A percentile compares a stretch with the other conserved stretches of the same genome.
Conservation (phyloP, 192 early-diverging fungal genomes). For the Kappamyces sp. region DNA sequence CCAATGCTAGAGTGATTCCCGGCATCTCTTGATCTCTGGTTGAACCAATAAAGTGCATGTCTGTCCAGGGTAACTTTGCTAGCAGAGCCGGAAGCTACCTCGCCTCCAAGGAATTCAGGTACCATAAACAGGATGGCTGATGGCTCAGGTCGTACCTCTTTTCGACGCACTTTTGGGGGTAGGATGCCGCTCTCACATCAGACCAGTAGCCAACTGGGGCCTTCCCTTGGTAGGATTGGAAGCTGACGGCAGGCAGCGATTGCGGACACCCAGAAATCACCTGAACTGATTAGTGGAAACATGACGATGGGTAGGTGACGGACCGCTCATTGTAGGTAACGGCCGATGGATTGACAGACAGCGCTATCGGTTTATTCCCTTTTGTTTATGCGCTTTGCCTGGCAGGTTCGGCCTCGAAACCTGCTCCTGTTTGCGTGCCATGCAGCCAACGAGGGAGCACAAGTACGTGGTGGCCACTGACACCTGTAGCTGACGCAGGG, state of each 20-base stretch:
- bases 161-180: constrained; percentile 46
- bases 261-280: constrained; percentile 83
- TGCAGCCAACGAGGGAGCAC: constrained; percentile 81
- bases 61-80: too few species aligned
- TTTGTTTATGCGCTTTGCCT: constrained; percentile 94
- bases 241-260: constrained; percentile 61
- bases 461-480: too few species aligned
- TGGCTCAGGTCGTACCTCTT: constrained; percentile 44
- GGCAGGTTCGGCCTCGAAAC: constrained; percentile 86
- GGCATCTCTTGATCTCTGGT: too few species aligned
- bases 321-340: neutral
- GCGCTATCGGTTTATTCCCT: constrained; percentile 83
- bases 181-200: too few species aligned
- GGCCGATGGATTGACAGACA: constrained; percentile 4
- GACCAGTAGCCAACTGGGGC: constrained; percentile 68
- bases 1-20: too few species aligned
- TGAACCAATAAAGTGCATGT: too few species aligned
- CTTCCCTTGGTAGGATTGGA: constrained; percentile 56
- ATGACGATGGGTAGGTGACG: constrained; percentile 71
- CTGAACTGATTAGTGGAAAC: constrained; percentile 86
- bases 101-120: too few species aligned
- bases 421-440: constrained; percentile 92
- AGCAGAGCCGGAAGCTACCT: too few species aligned
- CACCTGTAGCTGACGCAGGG: constrained; percentile 66
- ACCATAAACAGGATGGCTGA: neutral